Percentiles rank a stretch among this genome's conserved stretches.
Evolutionary conservation across 305 asterid genomes (phyloP).

Genomic region (Plantago coronopus): DNA sequence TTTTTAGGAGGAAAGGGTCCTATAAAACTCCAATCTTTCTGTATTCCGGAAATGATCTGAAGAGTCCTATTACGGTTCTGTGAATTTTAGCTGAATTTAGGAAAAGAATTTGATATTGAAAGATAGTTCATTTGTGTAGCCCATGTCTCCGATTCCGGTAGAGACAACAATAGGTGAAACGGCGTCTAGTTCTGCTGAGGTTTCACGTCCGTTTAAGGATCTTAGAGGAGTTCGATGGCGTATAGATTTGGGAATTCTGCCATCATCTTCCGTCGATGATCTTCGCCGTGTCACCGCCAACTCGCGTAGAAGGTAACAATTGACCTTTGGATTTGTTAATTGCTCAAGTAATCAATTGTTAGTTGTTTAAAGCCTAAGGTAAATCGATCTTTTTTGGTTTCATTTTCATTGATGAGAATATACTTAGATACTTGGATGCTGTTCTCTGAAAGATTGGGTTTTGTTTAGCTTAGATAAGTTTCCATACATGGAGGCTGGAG

Average conservation of each 20-base stretch:
- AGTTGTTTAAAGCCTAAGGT: background rate
- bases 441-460: no score
- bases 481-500: background rate
- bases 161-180: conserved; percentile 7
- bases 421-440: no score
- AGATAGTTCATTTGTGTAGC: background rate
- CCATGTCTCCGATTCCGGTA: conserved; percentile 9
- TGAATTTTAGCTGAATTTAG: background rate
- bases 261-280: conserved; percentile 67
- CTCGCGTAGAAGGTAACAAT: conserved; percentile 75
- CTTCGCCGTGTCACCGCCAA: conserved; percentile 83
- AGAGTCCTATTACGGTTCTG: background rate
- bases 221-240: conserved; percentile 93
- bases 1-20: background rate
- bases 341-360: background rate
- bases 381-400: no score
- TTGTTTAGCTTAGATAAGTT: background rate
- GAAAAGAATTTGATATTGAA: background rate
- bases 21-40: background rate
- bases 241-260: conserved; percentile 77
- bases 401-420: no score
- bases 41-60: background rate
- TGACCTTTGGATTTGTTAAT: no score
- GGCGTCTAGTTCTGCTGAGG: background rate
- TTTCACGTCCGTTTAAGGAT: conserved; percentile 41